Evolutionary conservation across 352 stramenopile genomes (phyloP).

Genomic region (Pythium sp.): DNA sequence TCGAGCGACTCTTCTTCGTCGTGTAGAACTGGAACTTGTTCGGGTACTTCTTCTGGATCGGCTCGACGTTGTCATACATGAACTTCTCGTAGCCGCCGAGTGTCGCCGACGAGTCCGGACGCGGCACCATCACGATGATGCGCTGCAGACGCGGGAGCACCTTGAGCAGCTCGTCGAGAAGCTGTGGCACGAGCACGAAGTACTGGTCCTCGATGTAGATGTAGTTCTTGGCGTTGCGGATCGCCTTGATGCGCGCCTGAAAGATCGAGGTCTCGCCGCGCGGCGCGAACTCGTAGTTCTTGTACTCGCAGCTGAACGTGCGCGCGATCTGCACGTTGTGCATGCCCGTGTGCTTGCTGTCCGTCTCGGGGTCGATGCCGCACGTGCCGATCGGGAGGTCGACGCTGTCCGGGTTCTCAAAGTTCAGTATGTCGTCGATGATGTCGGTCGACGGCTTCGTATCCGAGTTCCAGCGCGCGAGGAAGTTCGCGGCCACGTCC

Average conservation of each 20-base stretch:
- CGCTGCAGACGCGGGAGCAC: slow-evolving; percentile 41
- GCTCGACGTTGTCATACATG: slow-evolving; percentile 51
- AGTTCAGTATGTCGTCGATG: slow-evolving; percentile 36
- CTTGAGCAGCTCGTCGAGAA: slow-evolving; percentile 42
- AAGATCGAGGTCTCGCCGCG: slow-evolving; percentile 46
- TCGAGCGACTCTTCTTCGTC: slow-evolving; percentile 26
- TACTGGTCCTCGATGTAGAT: slow-evolving; percentile 76
- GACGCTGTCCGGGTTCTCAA: slow-evolving; percentile 32
- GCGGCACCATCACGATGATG: slow-evolving; percentile 45
- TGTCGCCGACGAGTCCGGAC: slow-evolving; percentile 23
- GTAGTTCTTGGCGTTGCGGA: slow-evolving; percentile 54
- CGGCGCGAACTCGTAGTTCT: slow-evolving; percentile 54
- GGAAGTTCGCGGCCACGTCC: slow-evolving; percentile 54
- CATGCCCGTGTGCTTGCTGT: slow-evolving; percentile 9
- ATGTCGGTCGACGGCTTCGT: slow-evolving; percentile 22
- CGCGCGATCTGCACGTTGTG: slow-evolving; percentile 53
- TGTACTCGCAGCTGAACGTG: slow-evolving; percentile 55
- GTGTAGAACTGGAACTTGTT: slow-evolving; percentile 55
- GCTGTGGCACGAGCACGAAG: slow-evolving; percentile 45
- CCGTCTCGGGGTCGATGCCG: slow-evolving; percentile 9
- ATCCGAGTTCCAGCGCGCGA: slow-evolving; percentile 49
- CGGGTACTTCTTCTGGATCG: slow-evolving; percentile 34
- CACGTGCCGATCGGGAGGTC: slow-evolving; percentile 6
- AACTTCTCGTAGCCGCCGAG: slow-evolving; percentile 49
- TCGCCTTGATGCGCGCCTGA: slow-evolving; percentile 45